Evolutionary conservation across 768 basidiomycete species (phyloP).

Genomic region (Leccinum olivaceopallidum): DNA sequence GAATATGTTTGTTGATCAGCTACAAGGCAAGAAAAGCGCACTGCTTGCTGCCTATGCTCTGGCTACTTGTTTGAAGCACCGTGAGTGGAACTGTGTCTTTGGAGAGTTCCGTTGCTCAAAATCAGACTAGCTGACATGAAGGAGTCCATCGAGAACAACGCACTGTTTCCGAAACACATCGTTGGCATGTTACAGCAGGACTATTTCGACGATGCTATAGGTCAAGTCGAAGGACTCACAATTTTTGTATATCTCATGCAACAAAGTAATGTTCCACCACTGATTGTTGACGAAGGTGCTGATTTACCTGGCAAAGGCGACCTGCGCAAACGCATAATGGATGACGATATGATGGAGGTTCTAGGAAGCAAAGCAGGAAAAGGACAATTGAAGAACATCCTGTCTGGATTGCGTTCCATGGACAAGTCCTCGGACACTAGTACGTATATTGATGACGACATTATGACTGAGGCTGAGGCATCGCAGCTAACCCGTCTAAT

Average conservation of each 20-base stretch:
- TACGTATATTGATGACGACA: background rate
- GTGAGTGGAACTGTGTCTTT: constrained; percentile 6
- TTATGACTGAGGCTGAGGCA: background rate
- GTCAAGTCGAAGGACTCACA: constrained; percentile 26
- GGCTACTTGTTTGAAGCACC: constrained; percentile 11
- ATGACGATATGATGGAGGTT: constrained; percentile 18
- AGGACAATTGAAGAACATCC: constrained; percentile 16
- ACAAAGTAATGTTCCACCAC: constrained; percentile 8
- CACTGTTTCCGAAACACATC: constrained; percentile 9
- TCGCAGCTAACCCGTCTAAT: background rate
- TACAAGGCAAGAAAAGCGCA: constrained; percentile 16
- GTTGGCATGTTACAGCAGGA: constrained; percentile 22
- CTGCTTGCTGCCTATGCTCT: constrained; percentile 26
- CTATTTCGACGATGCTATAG: constrained; percentile 27
- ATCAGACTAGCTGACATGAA: constrained; percentile 15
- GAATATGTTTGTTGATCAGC: constrained; percentile 16
- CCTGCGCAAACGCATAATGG: constrained; percentile 11
- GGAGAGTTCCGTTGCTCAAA: background rate
- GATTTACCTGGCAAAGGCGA: constrained; percentile 8
- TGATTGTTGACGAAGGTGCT: background rate
- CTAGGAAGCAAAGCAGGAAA: constrained; percentile 17
- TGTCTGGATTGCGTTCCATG: constrained; percentile 18
- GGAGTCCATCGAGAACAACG: constrained; percentile 3
- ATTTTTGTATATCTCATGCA: constrained; percentile 24
- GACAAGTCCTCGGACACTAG: background rate